Conservation (phyloP, 202 grass and related monocot genomes). For the Schoenoplectus triqueter region DNA sequence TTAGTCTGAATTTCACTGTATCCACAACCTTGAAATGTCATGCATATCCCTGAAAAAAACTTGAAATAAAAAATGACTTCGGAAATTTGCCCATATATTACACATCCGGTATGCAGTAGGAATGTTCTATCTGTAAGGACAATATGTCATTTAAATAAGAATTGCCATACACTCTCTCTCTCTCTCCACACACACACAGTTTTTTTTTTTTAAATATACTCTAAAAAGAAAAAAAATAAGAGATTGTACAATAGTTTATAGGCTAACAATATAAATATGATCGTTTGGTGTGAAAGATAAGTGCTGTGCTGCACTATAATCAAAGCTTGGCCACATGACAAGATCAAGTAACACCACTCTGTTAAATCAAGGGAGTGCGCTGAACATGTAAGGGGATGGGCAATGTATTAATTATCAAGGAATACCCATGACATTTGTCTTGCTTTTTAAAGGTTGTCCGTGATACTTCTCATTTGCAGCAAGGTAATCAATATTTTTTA, state of each 20-base stretch:
- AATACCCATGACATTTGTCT: background rate
- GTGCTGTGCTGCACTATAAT: background rate
- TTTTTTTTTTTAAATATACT: background rate
- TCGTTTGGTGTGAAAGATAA: background rate
- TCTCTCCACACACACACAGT: background rate
- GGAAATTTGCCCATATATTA: background rate
- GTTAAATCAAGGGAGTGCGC: background rate
- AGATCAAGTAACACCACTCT: background rate
- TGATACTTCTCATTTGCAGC: background rate
- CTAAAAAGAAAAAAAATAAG: background rate
- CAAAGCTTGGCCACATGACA: background rate
- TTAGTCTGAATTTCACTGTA: background rate
- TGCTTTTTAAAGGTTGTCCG: background rate
- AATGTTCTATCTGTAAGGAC: background rate
- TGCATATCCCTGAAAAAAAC: background rate
- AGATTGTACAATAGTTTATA: background rate
- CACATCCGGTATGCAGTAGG: background rate
- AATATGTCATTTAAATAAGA: conserved; percentile 7
- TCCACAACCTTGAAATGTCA: background rate
- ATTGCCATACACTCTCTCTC: no score
- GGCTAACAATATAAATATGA: background rate
- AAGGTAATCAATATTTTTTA: background rate
- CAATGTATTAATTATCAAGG: background rate
- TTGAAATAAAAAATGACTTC: background rate
- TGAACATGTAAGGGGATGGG: background rate